Percentiles rank a stretch among this genome's conserved stretches.
These are phyloP conservation scores for Malassezia globosa DNA, from an alignment of 1,284 basidiomycete genomes.

Conservation along the genomic window DNA sequence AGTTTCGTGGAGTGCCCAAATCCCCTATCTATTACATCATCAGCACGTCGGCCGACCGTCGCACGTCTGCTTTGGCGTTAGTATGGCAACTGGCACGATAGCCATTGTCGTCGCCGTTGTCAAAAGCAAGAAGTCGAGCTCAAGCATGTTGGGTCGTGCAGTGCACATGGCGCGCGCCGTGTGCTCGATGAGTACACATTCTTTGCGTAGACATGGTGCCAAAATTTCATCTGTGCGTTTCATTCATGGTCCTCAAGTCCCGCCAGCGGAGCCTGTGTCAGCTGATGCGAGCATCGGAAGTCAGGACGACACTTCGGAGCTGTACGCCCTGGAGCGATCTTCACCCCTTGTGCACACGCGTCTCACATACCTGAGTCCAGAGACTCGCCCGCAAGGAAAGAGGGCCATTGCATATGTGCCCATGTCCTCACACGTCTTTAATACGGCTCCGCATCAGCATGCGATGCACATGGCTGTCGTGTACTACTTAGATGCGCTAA, in stretches of 20 bases:
- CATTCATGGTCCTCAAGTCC: neutral
- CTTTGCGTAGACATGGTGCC: too few species aligned
- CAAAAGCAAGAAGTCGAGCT: neutral
- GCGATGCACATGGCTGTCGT: slow-evolving; percentile 86
- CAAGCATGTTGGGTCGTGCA: neutral
- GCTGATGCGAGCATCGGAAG: too few species aligned
- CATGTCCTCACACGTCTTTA: slow-evolving; percentile 72
- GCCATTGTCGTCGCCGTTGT: neutral
- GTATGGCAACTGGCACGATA: too few species aligned
- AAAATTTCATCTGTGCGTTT: too few species aligned
- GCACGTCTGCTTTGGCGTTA: neutral
- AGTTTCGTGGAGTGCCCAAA: too few species aligned
- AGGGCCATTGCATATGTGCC: slow-evolving; percentile 50
- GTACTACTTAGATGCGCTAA: slow-evolving; percentile 74
- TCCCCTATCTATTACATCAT: neutral
- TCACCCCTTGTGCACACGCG: slow-evolving; percentile 12
- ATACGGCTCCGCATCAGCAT: slow-evolving; percentile 68
- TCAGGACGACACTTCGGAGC: neutral
- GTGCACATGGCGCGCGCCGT: neutral
- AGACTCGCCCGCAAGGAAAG: slow-evolving; percentile 3
- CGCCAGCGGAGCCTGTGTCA: neutral
- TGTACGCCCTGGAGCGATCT: slow-evolving; percentile 13
- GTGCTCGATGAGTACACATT: too few species aligned
- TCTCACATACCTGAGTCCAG: slow-evolving; percentile 11
- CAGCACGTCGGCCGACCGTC: neutral